Evolutionary conservation across 192 early-diverging fungal genomes (phyloP).

Genomic region (Coemansia sp.): DNA sequence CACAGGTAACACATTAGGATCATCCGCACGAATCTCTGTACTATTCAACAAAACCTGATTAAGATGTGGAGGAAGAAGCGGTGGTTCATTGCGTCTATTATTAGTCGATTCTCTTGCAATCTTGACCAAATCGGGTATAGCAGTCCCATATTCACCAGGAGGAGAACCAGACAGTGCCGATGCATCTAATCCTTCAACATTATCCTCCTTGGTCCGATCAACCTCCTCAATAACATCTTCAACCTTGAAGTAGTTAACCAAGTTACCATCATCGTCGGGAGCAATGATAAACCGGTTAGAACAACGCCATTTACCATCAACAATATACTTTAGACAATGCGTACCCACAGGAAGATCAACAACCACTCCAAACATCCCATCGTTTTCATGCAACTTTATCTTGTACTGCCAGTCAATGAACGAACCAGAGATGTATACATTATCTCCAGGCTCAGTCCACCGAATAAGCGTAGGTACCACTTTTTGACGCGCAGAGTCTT

Average conservation of each 20-base stretch:
- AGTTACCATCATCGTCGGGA: constrained; percentile 89
- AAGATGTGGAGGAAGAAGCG: constrained; percentile 86
- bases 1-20: constrained; percentile 76
- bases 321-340: constrained; percentile 96
- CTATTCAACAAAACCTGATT: constrained; percentile 90
- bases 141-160: constrained; percentile 59
- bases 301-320: constrained; percentile 98
- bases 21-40: constrained; percentile 63
- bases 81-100: constrained; percentile 60
- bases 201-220: constrained; percentile 42
- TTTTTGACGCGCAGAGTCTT: constrained; percentile 11
- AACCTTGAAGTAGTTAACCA: constrained; percentile 94
- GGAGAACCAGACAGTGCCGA: constrained; percentile 55
- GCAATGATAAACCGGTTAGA: constrained; percentile 86
- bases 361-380: constrained; percentile 39
- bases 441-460: constrained; percentile 69
- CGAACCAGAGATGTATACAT: constrained; percentile 91
- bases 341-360: constrained; percentile 90
- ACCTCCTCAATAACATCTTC: constrained; percentile 56
- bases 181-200: constrained; percentile 50
- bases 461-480: constrained; percentile 84
- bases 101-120: constrained; percentile 28
- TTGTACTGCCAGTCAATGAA: constrained; percentile 98
- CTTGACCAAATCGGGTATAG: constrained; percentile 56
- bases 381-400: constrained; percentile 61